Percentiles rank a stretch among this genome's conserved stretches.
phyloP scores from a whole-genome alignment of 805 yeast species.

The Clavispora phyllophila region DNA sequence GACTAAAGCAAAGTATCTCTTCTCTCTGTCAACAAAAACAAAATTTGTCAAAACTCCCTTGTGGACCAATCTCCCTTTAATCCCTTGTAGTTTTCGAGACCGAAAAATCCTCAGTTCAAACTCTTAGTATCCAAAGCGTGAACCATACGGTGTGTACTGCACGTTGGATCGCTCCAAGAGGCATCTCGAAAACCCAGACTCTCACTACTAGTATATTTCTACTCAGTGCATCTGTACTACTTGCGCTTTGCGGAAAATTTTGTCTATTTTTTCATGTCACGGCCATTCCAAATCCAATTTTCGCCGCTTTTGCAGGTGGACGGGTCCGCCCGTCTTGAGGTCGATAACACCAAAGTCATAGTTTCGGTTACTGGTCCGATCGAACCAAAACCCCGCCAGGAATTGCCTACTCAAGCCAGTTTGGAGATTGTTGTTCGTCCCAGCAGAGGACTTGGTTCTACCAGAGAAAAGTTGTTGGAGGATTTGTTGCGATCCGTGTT shows the following conservation, averaged over 20 bases:
- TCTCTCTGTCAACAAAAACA: too few relatives aligned
- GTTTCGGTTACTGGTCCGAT: conserved; percentile 88
- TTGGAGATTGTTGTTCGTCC: conserved; percentile 79
- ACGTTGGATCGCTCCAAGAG: too few relatives aligned
- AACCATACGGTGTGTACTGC: too few relatives aligned
- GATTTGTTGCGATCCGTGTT: conserved; percentile 62
- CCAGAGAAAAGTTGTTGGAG: conserved; percentile 75
- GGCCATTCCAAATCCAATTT: conserved; percentile 18
- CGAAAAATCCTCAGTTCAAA: too few relatives aligned
- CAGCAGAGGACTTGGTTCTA: conserved; percentile 63
- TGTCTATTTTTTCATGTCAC: too few relatives aligned
- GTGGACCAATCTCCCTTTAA: too few relatives aligned
- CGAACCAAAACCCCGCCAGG: conserved; percentile 79
- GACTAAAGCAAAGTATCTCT: too few relatives aligned
- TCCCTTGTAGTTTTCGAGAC: too few relatives aligned
- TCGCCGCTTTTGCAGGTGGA: conserved; percentile 57
- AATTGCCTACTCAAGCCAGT: conserved; percentile 71
- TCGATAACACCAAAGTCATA: conserved; percentile 53
- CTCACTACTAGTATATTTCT: background rate
- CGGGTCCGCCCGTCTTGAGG: conserved; percentile 65
- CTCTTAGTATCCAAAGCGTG: too few relatives aligned
- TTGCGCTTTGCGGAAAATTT: background rate
- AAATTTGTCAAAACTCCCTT: too few relatives aligned
- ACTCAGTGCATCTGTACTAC: background rate
- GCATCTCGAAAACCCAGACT: too few relatives aligned